phyloP scores from a whole-genome alignment of 805 yeast species.

The Blastobotrys terrestris region DNA sequence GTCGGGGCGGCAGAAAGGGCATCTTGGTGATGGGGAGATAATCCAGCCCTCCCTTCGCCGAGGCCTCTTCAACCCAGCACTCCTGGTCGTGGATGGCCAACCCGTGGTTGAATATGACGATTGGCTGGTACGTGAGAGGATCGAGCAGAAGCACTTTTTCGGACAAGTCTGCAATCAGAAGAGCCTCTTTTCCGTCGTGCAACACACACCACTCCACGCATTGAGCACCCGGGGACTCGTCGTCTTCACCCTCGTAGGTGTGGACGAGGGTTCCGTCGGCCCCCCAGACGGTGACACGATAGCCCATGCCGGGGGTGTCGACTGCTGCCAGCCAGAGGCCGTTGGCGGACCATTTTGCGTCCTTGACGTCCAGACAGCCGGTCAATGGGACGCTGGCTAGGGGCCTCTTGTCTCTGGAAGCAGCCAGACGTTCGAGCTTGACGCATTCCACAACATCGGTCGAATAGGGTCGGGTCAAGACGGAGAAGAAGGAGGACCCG shows the following conservation, averaged over 20 bases:
- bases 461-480: slow-evolving; percentile 11
- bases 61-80: slow-evolving; percentile 14
- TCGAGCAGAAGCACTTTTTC: slow-evolving; percentile 14
- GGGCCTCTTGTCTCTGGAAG: neutral
- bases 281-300: slow-evolving; percentile 14
- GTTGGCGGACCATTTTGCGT: slow-evolving; percentile 16
- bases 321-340: slow-evolving; percentile 17
- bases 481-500: slow-evolving; percentile 3
- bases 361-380: slow-evolving; percentile 16
- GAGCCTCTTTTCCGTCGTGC: slow-evolving; percentile 8
- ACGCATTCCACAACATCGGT: slow-evolving; percentile 12
- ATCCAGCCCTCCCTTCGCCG: neutral
- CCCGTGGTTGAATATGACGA: slow-evolving; percentile 14
- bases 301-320: slow-evolving; percentile 17
- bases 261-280: slow-evolving; percentile 13
- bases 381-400: neutral
- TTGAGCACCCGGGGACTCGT: slow-evolving; percentile 7
- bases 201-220: slow-evolving; percentile 11
- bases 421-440: neutral
- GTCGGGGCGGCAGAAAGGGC: slow-evolving; percentile 4
- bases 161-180: slow-evolving; percentile 17
- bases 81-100: slow-evolving; percentile 10
- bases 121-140: slow-evolving; percentile 10
- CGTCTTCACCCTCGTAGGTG: slow-evolving; percentile 10
- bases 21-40: neutral